phyloP scores from a whole-genome alignment of 2,329 filamentous ascomycete species.

The Onygenales sp. region DNA sequence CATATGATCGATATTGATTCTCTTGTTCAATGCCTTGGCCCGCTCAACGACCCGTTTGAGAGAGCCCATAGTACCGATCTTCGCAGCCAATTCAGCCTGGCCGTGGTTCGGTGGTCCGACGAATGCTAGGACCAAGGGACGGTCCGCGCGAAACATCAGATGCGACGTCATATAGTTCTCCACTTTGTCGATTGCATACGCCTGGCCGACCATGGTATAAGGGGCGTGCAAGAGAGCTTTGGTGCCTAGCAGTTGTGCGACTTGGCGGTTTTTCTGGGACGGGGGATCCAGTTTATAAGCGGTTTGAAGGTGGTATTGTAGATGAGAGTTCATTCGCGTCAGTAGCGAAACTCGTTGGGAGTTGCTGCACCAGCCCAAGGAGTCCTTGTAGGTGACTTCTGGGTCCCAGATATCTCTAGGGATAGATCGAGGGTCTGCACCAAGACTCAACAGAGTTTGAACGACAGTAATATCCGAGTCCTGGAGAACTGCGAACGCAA shows the following conservation, averaged over 20 bases:
- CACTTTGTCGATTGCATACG: constrained; percentile 4
- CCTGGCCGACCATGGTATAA: constrained; percentile 7
- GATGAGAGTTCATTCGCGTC: constrained; percentile 1
- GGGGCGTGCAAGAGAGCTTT: not conserved
- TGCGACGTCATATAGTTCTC: constrained; percentile 4
- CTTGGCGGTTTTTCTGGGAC: not conserved
- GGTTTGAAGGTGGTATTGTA: constrained; percentile 6
- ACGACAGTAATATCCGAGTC: constrained; percentile 4
- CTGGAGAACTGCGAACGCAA: constrained; percentile 8
- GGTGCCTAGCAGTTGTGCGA: not conserved
- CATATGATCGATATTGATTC: not conserved
- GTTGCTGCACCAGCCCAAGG: not conserved
- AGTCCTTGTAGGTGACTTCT: not conserved
- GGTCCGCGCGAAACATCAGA: not conserved
- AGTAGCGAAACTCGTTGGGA: not conserved
- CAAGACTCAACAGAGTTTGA: constrained; percentile 5
- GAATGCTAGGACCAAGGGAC: constrained; percentile 9
- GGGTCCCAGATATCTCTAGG: constrained; percentile 6
- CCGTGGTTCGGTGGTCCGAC: constrained; percentile 9
- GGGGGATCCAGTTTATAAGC: not conserved
- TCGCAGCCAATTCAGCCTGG: constrained; percentile 7
- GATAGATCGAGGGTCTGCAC: constrained; percentile 8
- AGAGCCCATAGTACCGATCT: constrained; percentile 2
- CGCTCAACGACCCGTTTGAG: not conserved
- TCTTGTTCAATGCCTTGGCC: not conserved